A percentile compares a stretch with the other conserved stretches of the same genome.
phyloP scores from a whole-genome alignment of 1,284 basidiomycete species.

The Apiotrichum gamsii region DNA sequence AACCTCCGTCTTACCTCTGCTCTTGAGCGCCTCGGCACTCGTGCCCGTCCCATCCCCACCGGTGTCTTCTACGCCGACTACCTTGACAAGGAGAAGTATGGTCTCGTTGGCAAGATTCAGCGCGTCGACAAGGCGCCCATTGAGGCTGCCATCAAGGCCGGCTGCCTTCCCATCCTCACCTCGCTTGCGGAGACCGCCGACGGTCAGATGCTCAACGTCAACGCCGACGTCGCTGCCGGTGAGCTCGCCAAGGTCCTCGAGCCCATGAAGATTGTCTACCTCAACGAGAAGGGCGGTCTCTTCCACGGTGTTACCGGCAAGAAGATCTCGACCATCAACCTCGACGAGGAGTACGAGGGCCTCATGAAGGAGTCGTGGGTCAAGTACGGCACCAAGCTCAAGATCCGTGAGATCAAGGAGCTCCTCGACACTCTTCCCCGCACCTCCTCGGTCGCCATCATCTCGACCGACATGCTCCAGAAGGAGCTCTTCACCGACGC shows the following conservation, averaged over 20 bases:
- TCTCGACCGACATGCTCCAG: conserved; percentile 86
- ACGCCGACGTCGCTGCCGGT: conserved; percentile 92
- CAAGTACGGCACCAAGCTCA: conserved; percentile 98
- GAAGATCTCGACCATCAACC: conserved; percentile 91
- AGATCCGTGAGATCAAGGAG: conserved; percentile 98
- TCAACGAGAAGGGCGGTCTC: conserved; percentile 97
- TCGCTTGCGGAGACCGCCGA: conserved; percentile 83
- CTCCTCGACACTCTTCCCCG: conserved; percentile 96
- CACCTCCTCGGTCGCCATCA: conserved; percentile 96
- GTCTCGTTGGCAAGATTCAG: conserved; percentile 89
- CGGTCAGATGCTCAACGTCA: conserved; percentile 93
- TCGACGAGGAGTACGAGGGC: conserved; percentile 97
- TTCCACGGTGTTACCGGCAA: conserved; percentile 95
- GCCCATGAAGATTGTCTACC: conserved; percentile 97
- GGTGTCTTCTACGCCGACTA: conserved; percentile 94
- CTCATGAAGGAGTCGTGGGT: conserved; percentile 99
- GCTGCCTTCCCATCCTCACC: conserved; percentile 86
- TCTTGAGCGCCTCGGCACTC: conserved; percentile 83
- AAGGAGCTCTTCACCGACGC: conserved; percentile 99
- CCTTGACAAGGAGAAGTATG: conserved; percentile 87
- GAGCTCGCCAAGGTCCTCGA: conserved; percentile 93
- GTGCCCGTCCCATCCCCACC: conserved; percentile 89
- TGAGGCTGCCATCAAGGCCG: conserved; percentile 87
- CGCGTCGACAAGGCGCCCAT: conserved; percentile 88
- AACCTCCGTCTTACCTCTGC: conserved; percentile 87